phyloP scores from a whole-genome alignment of 306 rosid species.

The Quercus engelmannii region DNA sequence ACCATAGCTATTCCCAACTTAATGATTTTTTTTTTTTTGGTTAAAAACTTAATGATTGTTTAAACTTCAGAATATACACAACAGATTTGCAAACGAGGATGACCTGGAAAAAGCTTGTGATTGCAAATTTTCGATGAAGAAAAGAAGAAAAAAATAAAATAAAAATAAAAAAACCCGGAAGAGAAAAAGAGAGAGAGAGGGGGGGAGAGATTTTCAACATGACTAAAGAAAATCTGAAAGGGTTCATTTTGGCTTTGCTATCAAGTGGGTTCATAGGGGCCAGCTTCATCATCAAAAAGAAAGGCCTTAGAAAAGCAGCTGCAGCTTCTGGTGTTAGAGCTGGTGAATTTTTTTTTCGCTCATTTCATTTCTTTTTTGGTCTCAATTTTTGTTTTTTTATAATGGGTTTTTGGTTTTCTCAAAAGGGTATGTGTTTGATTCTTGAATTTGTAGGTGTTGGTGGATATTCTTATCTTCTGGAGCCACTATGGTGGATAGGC shows the following conservation, averaged over 20 bases:
- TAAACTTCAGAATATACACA: slow-evolving; percentile 12
- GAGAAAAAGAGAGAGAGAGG: slow-evolving; percentile 12
- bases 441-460: slow-evolving; percentile 59
- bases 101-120: slow-evolving; percentile 42
- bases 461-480: slow-evolving; percentile 79
- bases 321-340: slow-evolving; percentile 74
- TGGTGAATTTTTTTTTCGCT: slow-evolving; percentile 28
- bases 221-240: slow-evolving; percentile 62
- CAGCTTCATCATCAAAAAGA: slow-evolving; percentile 88
- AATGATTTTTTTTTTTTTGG: neutral
- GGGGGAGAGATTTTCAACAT: slow-evolving; percentile 22
- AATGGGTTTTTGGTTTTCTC: slow-evolving; percentile 5
- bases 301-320: slow-evolving; percentile 81
- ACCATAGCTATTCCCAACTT: slow-evolving; percentile 17
- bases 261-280: slow-evolving; percentile 83
- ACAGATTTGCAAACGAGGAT: slow-evolving; percentile 3
- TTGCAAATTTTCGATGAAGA: slow-evolving; percentile 47
- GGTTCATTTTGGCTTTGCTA: slow-evolving; percentile 63
- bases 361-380: neutral
- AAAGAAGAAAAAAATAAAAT: slow-evolving; percentile 17
- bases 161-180: neutral
- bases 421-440: slow-evolving; percentile 11
- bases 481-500: slow-evolving; percentile 94
- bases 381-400: neutral
- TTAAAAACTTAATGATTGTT: neutral